phyloP scores from a whole-genome alignment of 2,329 filamentous ascomycete species.

The Stagonosporopsis vannaccii region DNA sequence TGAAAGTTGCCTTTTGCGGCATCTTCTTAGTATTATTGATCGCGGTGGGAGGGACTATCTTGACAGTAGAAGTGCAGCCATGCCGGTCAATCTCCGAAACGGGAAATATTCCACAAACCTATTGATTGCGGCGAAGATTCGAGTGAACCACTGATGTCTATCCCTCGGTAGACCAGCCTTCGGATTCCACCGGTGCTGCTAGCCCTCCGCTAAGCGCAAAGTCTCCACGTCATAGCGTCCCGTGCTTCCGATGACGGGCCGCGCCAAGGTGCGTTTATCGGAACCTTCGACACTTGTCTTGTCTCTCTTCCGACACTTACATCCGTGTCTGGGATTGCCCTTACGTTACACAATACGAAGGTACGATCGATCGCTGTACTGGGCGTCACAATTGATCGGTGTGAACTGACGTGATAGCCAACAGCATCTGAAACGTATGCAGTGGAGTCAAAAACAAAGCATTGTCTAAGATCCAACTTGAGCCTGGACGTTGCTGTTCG shows the following conservation, averaged over 20 bases:
- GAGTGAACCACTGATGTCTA: not conserved
- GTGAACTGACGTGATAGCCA: conserved; percentile 2
- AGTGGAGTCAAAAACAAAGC: not conserved
- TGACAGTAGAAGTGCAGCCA: not conserved
- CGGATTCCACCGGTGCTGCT: conserved; percentile 7
- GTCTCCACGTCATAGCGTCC: conserved; percentile 6
- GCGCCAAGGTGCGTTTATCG: conserved; percentile 1
- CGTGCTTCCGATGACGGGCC: conserved; percentile 5
- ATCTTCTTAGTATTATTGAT: not conserved
- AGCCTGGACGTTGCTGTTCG: not conserved
- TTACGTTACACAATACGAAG: conserved; percentile 17
- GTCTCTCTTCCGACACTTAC: conserved; percentile 10
- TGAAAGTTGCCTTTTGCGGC: not conserved
- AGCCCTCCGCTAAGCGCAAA: conserved; percentile 9
- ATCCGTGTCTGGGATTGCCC: conserved; percentile 9
- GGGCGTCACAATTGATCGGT: not conserved
- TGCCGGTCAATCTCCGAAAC: not conserved
- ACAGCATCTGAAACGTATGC: not conserved
- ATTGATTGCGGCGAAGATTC: not conserved
- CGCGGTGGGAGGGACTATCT: not conserved
- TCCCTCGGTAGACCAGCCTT: conserved; percentile 1
- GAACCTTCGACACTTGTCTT: not conserved
- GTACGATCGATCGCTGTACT: not conserved
- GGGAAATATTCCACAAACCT: not conserved
- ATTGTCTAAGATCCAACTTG: not conserved